These are phyloP conservation scores for Xanthoceras sorbifolium DNA, from an alignment of 345 rosid genomes.

Conservation along the genomic window DNA sequence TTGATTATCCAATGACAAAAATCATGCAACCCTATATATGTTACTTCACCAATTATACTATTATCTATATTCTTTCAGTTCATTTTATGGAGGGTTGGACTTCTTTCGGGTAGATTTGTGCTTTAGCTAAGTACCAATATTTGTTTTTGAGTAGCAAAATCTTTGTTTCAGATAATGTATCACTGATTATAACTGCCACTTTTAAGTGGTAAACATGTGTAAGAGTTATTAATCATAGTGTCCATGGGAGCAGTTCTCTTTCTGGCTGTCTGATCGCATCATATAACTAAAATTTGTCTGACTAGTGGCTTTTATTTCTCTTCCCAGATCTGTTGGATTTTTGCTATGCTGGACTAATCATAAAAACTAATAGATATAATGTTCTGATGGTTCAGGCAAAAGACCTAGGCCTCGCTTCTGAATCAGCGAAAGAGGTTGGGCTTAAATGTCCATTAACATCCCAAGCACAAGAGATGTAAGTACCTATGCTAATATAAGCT, in stretches of 20 bases:
- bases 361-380: background rate
- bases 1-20: background rate
- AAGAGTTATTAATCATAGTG: background rate
- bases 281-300: background rate
- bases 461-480: conserved; percentile 72
- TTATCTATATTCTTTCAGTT: background rate
- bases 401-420: conserved; percentile 73
- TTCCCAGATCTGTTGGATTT: background rate
- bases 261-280: background rate
- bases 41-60: background rate
- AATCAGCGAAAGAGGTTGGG: conserved; percentile 62
- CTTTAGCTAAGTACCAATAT: no score
- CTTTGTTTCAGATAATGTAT: background rate
- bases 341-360: background rate
- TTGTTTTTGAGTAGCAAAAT: background rate
- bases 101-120: no score
- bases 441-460: conserved; percentile 53
- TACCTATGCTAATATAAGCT: conserved; percentile 19
- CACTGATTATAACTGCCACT: background rate
- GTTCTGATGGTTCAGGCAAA: conserved; percentile 61
- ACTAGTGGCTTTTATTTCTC: background rate
- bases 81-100: background rate
- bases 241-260: background rate
- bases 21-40: background rate
- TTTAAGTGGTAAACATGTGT: background rate